Base-by-base conservation (phyloP, 306 rosid genomes). In the Mimosa bimucronata region DNA sequence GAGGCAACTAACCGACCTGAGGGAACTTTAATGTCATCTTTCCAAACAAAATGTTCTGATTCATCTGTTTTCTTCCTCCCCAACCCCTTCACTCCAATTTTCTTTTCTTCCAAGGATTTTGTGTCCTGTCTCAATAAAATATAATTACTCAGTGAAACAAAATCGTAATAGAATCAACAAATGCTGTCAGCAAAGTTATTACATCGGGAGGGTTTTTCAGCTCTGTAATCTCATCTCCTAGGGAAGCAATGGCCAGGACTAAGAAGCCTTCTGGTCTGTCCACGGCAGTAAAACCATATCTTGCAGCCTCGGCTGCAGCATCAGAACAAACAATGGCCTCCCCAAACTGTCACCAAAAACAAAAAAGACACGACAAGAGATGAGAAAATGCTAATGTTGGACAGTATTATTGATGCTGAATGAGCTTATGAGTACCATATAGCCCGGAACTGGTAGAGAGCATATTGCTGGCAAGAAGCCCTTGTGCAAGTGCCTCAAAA, bases 221-320 rank as follows among this genome's bases (percentile, higher is more conserved):
- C 79, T 88, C 93, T 0, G 29, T 78, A 13, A 83, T 77, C 45
- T 92, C 84, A 28, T 91, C 55, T 73, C 96, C 98, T 7, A 90
- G 84, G 62, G 97, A 91, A 79, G 90, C 98, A 83, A 93, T 85
- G 44, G 97, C 97, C 80, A 95, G 82, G 79, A 93, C 88, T 90
- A 93, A 75, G 90, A 90, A 90, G 25, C 98, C 98, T 82, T 95
- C 97, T 64, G 93, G 94, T 64, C 96, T 85, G 75, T 95, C 98
- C 28, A 89, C 90, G 0, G 97, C 93, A 3, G 98, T 95, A 50
- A 84, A 94, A 5, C 98, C 97, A 66, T 92, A 91, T 64, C 83
- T 80, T 38, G 97, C 94, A 9, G 97, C 94, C 83, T 92, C 91
- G 4, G 96, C 94, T 9, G 98, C 95, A 42, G 97, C 90, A 76